Evolutionary conservation across 768 basidiomycete genomes (phyloP).

Genomic region (Dendrothele bispora): DNA sequence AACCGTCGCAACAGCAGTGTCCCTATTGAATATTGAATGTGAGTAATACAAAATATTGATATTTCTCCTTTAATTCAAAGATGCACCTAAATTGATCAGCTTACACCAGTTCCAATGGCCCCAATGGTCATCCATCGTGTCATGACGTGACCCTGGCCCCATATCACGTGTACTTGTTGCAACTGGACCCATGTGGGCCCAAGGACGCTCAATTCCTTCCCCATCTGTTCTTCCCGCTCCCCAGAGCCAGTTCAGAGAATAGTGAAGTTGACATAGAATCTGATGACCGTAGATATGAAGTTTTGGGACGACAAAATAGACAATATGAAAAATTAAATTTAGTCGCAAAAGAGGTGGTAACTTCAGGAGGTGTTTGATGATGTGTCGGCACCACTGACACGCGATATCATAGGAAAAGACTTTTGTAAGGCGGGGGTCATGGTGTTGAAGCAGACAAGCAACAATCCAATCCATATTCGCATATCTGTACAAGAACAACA

Average conservation of each 20-base stretch:
- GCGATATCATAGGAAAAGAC: constrained; percentile 22
- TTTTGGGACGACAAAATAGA: constrained; percentile 14
- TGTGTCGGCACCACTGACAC: constrained; percentile 5
- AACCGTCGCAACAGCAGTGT: no score
- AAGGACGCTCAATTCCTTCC: constrained; percentile 21
- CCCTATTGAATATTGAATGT: no score
- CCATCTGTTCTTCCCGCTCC: no score
- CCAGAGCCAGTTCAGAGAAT: no score
- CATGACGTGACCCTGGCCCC: no score
- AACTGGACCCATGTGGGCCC: constrained; percentile 21
- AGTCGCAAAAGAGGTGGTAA: constrained; percentile 6
- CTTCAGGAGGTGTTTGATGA: constrained; percentile 1
- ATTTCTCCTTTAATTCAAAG: no score
- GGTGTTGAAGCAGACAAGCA: constrained; percentile 4
- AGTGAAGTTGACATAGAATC: no score
- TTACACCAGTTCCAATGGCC: constrained; percentile 14
- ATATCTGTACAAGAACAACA: constrained; percentile 6
- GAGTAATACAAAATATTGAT: no score
- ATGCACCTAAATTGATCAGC: not conserved
- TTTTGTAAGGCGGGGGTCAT: constrained; percentile 12
- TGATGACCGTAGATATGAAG: no score
- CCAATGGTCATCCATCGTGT: no score
- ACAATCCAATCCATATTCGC: constrained; percentile 18
- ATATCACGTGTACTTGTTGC: constrained; percentile 27
- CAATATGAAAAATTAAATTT: no score